These are phyloP conservation scores for Gillenia trifoliata DNA, from an alignment of 306 rosid species.

Conservation along the genomic window DNA sequence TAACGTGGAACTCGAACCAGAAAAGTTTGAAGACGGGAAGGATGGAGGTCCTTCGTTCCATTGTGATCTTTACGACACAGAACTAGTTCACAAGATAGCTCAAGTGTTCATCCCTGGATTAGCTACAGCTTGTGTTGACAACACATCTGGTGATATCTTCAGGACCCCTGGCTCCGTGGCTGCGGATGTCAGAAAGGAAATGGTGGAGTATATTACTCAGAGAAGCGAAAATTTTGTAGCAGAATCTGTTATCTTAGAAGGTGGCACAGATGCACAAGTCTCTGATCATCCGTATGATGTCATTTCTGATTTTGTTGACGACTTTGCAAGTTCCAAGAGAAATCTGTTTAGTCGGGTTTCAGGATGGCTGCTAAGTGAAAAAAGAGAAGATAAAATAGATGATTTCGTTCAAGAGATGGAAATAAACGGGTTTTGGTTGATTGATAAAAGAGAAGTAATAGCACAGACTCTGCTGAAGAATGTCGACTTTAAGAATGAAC, in stretches of 20 bases:
- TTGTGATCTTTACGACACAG: conserved; percentile 65
- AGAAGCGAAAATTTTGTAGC: conserved; percentile 76
- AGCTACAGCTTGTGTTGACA: conserved; percentile 73
- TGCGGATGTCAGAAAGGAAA: conserved; percentile 65
- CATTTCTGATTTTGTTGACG: conserved; percentile 69
- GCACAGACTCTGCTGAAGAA: conserved; percentile 50
- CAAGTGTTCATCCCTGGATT: conserved; percentile 71
- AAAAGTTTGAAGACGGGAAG: conserved; percentile 58
- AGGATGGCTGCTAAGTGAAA: conserved; percentile 71
- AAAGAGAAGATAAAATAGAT: conserved; percentile 81
- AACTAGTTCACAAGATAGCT: conserved; percentile 66
- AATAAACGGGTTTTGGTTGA: conserved; percentile 64
- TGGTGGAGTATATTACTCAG: conserved; percentile 55
- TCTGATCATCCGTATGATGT: conserved; percentile 68
- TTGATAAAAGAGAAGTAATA: conserved; percentile 52
- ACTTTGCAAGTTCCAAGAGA: conserved; percentile 55
- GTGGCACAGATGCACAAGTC: conserved; percentile 41
- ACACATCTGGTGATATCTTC: conserved; percentile 66
- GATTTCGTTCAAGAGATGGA: conserved; percentile 83
- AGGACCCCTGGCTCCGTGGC: conserved; percentile 65
- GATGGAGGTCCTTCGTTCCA: conserved; percentile 34
- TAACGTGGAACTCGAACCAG: conserved; percentile 43
- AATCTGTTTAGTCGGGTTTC: conserved; percentile 71
- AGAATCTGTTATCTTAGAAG: conserved; percentile 57
- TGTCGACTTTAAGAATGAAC: conserved; percentile 60